Percentiles rank a stretch among this genome's conserved stretches.
phyloP scores from a whole-genome alignment of 805 yeast species.

The Candida methanosorbosa region DNA sequence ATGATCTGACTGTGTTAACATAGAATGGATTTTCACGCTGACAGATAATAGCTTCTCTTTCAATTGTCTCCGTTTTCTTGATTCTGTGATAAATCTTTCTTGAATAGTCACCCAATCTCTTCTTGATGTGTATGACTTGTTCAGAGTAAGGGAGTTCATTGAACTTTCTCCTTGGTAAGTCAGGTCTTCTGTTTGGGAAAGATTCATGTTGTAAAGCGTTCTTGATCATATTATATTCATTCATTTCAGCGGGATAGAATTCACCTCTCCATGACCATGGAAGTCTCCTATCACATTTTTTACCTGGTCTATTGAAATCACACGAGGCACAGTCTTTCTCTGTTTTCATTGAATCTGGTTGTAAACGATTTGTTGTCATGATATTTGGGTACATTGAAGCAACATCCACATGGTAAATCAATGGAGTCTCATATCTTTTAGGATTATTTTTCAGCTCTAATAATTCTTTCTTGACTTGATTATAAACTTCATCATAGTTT shows the following conservation, averaged over 20 bases:
- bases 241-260: constrained; percentile 81
- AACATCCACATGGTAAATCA: constrained; percentile 95
- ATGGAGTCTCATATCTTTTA: constrained; percentile 64
- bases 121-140: constrained; percentile 67
- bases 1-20: constrained; percentile 86
- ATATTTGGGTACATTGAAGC: constrained; percentile 99
- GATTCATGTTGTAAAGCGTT: constrained; percentile 72
- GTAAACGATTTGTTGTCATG: constrained; percentile 94
- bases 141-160: constrained; percentile 71
- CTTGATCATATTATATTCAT: constrained; percentile 85
- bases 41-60: constrained; percentile 89
- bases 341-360: constrained; percentile 94
- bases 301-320: constrained; percentile 94
- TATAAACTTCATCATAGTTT: constrained; percentile 69
- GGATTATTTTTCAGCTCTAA: constrained; percentile 55
- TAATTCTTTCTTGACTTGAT: constrained; percentile 45
- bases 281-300: constrained; percentile 80
- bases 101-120: constrained; percentile 76
- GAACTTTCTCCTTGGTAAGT: constrained; percentile 53
- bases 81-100: constrained; percentile 76
- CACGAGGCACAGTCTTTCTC: constrained; percentile 97
- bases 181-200: constrained; percentile 55
- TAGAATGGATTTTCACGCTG: constrained; percentile 97
- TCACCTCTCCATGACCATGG: constrained; percentile 99
- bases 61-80: constrained; percentile 75